phyloP scores from a whole-genome alignment of 148 eudicot genomes.

The Rhododendron williamsianum region DNA sequence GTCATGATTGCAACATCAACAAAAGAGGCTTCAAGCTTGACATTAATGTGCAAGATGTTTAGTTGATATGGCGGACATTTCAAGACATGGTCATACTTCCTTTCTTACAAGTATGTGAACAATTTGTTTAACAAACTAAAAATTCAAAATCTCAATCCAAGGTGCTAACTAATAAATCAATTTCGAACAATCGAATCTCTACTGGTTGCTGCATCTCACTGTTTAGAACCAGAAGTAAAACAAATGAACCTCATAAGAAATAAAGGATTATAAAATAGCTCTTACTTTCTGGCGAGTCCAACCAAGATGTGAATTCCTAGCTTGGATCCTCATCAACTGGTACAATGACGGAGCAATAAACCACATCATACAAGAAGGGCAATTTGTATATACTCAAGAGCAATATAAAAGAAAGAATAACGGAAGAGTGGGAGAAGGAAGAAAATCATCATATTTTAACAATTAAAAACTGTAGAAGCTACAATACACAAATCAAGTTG shows the following conservation, averaged over 20 bases:
- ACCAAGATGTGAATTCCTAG: slow-evolving; percentile 62
- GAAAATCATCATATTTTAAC: background rate
- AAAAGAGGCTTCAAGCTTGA: background rate
- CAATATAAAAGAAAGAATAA: background rate
- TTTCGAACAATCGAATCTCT: background rate
- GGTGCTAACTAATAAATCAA: background rate
- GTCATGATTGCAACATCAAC: background rate
- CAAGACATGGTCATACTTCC: background rate
- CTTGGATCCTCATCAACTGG: slow-evolving; percentile 71
- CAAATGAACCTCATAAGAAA: background rate
- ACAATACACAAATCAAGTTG: background rate
- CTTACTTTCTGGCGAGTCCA: slow-evolving; percentile 94
- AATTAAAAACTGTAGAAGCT: background rate
- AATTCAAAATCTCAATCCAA: background rate
- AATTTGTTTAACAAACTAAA: background rate
- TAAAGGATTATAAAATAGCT: slow-evolving; percentile 3
- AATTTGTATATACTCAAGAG: background rate
- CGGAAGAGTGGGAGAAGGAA: background rate
- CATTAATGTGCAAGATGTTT: background rate
- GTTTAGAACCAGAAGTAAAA: background rate
- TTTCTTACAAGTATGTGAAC: background rate
- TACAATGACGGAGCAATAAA: slow-evolving; percentile 8
- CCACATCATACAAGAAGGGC: background rate
- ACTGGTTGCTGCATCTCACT: background rate
- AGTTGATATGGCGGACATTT: background rate